Base-by-base conservation (phyloP, 352 stramenopile species). In the Phytophthora quininea region DNA sequence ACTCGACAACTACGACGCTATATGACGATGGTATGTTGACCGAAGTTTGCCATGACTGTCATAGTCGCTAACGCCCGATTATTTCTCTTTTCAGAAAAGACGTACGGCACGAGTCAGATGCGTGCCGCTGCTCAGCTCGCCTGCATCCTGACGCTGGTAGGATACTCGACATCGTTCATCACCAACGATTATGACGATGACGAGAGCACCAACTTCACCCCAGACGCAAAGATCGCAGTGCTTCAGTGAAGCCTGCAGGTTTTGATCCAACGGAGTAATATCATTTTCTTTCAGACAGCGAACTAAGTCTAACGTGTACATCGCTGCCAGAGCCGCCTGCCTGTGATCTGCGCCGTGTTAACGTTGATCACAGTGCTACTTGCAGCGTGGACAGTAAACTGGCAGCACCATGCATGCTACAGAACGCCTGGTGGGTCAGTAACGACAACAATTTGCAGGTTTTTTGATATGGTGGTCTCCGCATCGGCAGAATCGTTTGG, bases 61-160 rank as follows among this genome's bases (percentile, higher is more conserved):
- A 24, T 24, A 24, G 19, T 24, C 19, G 19, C 19, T 24, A 24
- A 24, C 19, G 19, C 19, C 19, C 19, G 19, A 24, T 24, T 24
- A 24, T 24, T 24, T 24, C 19, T 24, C 19, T 24, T 24, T 24
- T 32, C 54, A 88, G 77, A 83, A 60, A 73, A 77, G 33, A 84
- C 80, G 30, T 88, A 77, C 50, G 59, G 67, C 11, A 67, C 62
- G 32, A 83, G 79, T 38, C 84, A 92, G 68, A 88, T 90, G 71
- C 82, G 82, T 3, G 80, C 84, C 14, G 80, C 64, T 1, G 82
- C 82, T 7, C 84, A 92, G 54, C 76, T 92, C 45, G 73, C 60
- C 33, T 91, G 80, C 58, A 91, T 92, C 52, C 66, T 92, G 62
- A 92, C 74, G 49, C 81, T 92, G 35, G 78, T 92, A 19, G 84